Percentiles rank a stretch among this genome's conserved stretches.
Evolutionary conservation across 805 yeast species (phyloP).

Genomic region (Blastobotrys parvus): DNA sequence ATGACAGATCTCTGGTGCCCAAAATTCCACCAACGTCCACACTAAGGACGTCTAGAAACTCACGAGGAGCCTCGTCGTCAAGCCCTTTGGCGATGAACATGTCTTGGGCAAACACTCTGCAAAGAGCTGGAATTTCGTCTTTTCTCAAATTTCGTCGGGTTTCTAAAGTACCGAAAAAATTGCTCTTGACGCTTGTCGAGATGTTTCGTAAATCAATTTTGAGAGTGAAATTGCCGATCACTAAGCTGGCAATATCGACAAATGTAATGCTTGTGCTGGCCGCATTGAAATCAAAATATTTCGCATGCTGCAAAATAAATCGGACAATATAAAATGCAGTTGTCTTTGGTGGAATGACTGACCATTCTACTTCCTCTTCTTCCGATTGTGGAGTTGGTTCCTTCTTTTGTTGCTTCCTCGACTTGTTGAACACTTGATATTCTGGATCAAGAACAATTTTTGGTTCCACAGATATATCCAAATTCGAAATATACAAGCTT

Average conservation of each 20-base stretch:
- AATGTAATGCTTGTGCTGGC: constrained; percentile 21
- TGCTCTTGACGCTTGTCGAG: constrained; percentile 14
- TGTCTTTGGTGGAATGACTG: constrained; percentile 18
- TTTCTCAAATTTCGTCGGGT: constrained; percentile 17
- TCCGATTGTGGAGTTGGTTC: constrained; percentile 4
- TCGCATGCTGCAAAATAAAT: constrained; percentile 14
- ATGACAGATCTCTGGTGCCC: constrained; percentile 21
- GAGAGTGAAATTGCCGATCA: constrained; percentile 23
- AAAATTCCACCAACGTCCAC: constrained; percentile 27
- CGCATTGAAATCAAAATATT: constrained; percentile 23
- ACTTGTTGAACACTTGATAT: constrained; percentile 3
- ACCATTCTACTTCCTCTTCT: constrained; percentile 13
- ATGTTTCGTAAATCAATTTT: constrained; percentile 26
- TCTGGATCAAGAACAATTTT: constrained; percentile 12
- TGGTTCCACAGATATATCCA: constrained; percentile 27
- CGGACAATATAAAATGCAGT: constrained; percentile 14
- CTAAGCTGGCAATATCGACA: constrained; percentile 20
- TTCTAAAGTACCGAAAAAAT: constrained; percentile 31
- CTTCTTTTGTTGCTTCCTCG: neutral
- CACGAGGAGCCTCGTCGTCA: constrained; percentile 26
- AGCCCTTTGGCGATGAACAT: constrained; percentile 23
- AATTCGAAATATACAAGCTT: constrained; percentile 25
- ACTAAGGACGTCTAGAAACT: constrained; percentile 23
- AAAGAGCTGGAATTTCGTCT: constrained; percentile 24
- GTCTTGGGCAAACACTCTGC: constrained; percentile 22